phyloP scores from a whole-genome alignment of 2,329 filamentous ascomycete genomes.

The Apiospora marii region DNA sequence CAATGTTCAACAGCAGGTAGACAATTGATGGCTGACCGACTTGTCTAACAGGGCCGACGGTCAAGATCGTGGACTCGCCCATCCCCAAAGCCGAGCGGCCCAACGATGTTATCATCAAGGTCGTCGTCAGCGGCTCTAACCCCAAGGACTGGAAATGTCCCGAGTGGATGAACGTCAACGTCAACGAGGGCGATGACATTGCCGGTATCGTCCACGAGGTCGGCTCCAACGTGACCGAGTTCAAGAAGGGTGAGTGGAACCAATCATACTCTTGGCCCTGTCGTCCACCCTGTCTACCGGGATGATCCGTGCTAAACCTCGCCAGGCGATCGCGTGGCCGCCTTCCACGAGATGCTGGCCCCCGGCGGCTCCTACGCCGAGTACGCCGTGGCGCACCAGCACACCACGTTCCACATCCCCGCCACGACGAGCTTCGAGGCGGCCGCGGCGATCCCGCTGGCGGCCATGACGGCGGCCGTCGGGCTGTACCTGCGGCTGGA shows the following conservation, averaged over 20 bases:
- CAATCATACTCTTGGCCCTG: too few relatives aligned
- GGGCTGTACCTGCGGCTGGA: conserved; percentile 55
- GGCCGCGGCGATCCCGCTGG: conserved; percentile 63
- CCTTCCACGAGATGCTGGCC: conserved; percentile 52
- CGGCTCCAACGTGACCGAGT: conserved; percentile 62
- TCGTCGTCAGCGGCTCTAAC: conserved; percentile 53
- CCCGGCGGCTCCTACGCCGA: conserved; percentile 65
- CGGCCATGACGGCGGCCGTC: conserved; percentile 61
- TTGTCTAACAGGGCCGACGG: conserved; percentile 37
- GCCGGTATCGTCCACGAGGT: conserved; percentile 62
- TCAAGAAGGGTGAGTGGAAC: conserved; percentile 49
- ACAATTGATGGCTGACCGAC: not conserved
- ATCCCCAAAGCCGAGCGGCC: conserved; percentile 40
- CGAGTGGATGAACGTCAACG: conserved; percentile 31
- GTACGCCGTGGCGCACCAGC: conserved; percentile 63
- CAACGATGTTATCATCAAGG: conserved; percentile 52
- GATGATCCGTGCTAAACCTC: not conserved
- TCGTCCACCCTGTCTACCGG: not conserved
- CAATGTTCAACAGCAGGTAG: too few relatives aligned
- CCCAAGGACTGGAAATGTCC: conserved; percentile 56
- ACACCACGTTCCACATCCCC: conserved; percentile 65
- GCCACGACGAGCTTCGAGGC: conserved; percentile 59
- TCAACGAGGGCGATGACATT: conserved; percentile 63
- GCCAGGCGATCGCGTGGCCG: conserved; percentile 27
- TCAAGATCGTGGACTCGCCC: conserved; percentile 50